Evolutionary conservation across 208 protist genomes (phyloP).

Genomic region (Endotrypanum monterogeii): DNA sequence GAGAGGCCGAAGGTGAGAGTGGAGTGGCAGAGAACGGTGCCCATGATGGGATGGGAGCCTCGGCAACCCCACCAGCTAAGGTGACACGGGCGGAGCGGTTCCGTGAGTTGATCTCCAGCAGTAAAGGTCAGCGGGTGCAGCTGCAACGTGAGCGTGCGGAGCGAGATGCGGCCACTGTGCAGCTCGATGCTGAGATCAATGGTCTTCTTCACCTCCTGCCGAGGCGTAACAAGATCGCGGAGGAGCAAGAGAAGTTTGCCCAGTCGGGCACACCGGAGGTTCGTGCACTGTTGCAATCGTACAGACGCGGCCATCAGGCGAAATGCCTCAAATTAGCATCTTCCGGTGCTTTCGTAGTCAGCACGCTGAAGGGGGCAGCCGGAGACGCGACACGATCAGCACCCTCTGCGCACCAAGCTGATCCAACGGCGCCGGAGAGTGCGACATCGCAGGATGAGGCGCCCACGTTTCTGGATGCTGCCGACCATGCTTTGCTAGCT

Average conservation of each 20-base stretch:
- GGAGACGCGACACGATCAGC: neutral
- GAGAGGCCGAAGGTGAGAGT: constrained; percentile 13
- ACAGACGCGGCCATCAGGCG: constrained; percentile 48
- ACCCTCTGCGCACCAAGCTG: neutral
- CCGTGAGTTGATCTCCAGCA: constrained; percentile 65
- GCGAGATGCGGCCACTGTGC: constrained; percentile 55
- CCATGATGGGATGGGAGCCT: neutral
- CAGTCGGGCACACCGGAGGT: constrained; percentile 62
- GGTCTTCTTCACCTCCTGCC: constrained; percentile 68
- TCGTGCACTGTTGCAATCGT: constrained; percentile 46
- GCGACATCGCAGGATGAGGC: neutral
- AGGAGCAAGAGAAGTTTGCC: constrained; percentile 66
- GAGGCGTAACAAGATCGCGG: constrained; percentile 54
- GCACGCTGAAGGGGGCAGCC: constrained; percentile 12
- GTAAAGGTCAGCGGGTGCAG: constrained; percentile 59
- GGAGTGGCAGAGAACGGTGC: constrained; percentile 17
- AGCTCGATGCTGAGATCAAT: constrained; percentile 74
- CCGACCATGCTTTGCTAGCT: constrained; percentile 30
- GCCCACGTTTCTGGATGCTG: constrained; percentile 24
- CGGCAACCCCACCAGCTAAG: constrained; percentile 32
- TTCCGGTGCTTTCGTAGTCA: constrained; percentile 47
- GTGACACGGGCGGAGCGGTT: constrained; percentile 65
- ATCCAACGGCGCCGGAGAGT: constrained; percentile 2
- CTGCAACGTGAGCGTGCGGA: constrained; percentile 68
- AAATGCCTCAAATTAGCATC: constrained; percentile 49